Base-by-base conservation (phyloP, 2,329 filamentous ascomycete genomes). In the Falciphora oryzae region DNA sequence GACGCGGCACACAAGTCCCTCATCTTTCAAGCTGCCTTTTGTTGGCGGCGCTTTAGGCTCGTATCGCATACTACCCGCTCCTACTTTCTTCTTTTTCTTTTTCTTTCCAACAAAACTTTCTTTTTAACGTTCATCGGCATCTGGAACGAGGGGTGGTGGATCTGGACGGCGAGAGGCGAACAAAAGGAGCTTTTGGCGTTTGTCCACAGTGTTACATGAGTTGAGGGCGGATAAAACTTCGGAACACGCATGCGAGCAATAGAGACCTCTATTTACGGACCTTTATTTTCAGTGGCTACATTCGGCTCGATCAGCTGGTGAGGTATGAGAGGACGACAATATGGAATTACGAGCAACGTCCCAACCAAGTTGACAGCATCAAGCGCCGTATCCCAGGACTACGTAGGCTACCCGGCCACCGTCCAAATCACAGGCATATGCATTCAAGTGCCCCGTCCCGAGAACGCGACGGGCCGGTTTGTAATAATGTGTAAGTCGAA, bases 171-270 rank as follows among this genome's bases (percentile, higher is more conserved):
- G 18, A 53, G 44, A 50, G 44, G 44, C 44, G 44, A n/a, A 53
- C 22, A 53, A n/a, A 53, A 53, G 44, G 44, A 53, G 44, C 44
- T 53, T 53, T 50, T n/a, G 44, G 44, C 44, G 44, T 53, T 53
- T 53, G 10, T 53, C 44, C 44, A 53, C 22, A 53, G 44, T 53
- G 44, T 13, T 53, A 53, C 22, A 53, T 53, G 2, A n/a, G 22
- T 53, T 7, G 44, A 53, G 44, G 44, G 44, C 44, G 44, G 44
- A n/a, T 53, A 53, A 53, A 53, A n/a, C 7, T 53, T 53, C 6
- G 44, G 44, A 11, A 53, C 44, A 22, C 18, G 44, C 44, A n/a
- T 22, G 44, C 22, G 18, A n/a, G 44, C 44, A 53, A 53, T 53
- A 53, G 44, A 53, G 0, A 53, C n/a, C 11, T n/a, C n/a, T 13